These are phyloP conservation scores for Dendrobium huoshanense DNA, from an alignment of 106 monocot species.

Conservation along the genomic window DNA sequence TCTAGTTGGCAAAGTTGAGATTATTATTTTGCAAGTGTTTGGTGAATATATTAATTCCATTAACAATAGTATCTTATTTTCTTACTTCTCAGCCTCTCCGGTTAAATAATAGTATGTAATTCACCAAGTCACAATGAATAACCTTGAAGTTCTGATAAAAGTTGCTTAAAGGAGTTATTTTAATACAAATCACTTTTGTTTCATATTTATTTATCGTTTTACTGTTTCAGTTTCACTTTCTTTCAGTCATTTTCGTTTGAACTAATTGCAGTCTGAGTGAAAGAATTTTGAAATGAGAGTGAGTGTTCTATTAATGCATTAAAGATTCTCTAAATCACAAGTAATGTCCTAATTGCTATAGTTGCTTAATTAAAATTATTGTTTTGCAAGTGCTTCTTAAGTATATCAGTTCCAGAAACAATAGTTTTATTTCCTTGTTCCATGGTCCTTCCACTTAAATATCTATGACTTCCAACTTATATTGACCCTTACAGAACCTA, in stretches of 20 bases:
- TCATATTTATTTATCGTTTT: not conserved
- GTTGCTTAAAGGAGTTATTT: not conserved
- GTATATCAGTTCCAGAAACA: not conserved
- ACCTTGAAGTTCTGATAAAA: not conserved
- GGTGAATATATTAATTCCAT: not conserved
- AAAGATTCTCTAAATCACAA: not conserved
- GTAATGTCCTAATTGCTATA: not conserved
- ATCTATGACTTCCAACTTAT: not conserved
- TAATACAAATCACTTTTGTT: not conserved
- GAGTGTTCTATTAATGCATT: constrained; percentile 1
- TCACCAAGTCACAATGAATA: not conserved
- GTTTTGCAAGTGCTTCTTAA: not conserved
- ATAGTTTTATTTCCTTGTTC: not conserved
- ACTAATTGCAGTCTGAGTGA: not conserved
- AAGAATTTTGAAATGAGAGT: not conserved
- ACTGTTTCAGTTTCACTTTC: not conserved
- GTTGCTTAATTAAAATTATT: not conserved
- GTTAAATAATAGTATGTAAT: not conserved
- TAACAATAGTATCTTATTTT: not conserved
- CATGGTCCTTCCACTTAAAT: not conserved
- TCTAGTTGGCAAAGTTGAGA: not conserved
- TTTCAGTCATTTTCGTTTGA: not conserved
- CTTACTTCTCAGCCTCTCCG: not conserved
- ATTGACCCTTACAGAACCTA: not conserved
- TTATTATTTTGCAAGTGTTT: not conserved